These are phyloP conservation scores for Chaetomium cochliodes DNA, from an alignment of 495 filamentous ascomycete genomes.

Conservation along the genomic window DNA sequence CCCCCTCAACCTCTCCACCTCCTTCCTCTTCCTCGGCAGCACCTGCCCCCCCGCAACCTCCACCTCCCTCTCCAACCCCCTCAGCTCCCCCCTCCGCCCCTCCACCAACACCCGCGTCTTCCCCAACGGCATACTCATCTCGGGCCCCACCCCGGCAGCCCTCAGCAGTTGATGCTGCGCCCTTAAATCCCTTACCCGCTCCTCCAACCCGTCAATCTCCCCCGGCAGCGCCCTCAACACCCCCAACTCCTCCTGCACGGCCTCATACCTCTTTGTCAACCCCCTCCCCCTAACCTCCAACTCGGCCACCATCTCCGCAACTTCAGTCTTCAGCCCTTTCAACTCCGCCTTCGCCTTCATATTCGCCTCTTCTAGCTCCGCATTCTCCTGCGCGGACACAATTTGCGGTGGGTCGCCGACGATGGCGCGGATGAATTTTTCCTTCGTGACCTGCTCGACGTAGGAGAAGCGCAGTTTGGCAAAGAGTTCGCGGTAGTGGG, in stretches of 20 bases:
- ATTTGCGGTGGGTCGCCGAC: conserved; percentile 85
- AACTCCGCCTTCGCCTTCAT: conserved; percentile 70
- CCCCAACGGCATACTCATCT: conserved; percentile 55
- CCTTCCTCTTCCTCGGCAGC: conserved; percentile 71
- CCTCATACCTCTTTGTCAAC: conserved; percentile 59
- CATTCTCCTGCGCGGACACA: conserved; percentile 77
- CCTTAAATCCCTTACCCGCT: conserved; percentile 55
- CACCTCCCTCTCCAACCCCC: conserved; percentile 65
- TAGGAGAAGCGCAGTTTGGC: conserved; percentile 95
- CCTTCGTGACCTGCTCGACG: conserved; percentile 77
- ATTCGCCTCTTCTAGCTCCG: conserved; percentile 71
- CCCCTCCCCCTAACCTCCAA: conserved; percentile 68
- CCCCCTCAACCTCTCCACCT: conserved; percentile 66
- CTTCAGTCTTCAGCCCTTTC: conserved; percentile 75
- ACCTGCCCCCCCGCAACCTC: conserved; percentile 61
- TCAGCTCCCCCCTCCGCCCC: conserved; percentile 59
- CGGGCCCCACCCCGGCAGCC: conserved; percentile 28
- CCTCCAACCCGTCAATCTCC: conserved; percentile 62
- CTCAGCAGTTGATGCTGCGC: conserved; percentile 36
- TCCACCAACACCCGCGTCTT: conserved; percentile 60
- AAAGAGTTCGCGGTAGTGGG: conserved; percentile 91
- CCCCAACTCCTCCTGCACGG: conserved; percentile 59
- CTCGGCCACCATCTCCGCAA: conserved; percentile 66
- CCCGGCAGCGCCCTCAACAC: conserved; percentile 60
- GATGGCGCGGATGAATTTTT: conserved; percentile 73